Conservation (phyloP, 2,329 filamentous ascomycete species). For the Colletotrichum karsti region DNA sequence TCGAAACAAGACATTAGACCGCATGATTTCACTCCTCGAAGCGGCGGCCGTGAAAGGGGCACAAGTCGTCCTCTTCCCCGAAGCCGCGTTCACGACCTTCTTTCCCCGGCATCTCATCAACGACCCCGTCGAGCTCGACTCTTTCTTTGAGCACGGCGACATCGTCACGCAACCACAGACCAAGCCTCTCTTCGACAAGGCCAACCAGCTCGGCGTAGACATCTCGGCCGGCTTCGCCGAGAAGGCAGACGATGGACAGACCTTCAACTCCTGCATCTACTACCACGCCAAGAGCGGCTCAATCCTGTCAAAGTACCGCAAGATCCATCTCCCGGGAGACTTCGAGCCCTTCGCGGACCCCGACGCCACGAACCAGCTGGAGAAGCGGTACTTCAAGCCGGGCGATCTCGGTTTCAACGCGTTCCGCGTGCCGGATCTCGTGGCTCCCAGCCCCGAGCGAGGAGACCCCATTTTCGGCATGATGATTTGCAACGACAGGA, state of each 20-base stretch:
- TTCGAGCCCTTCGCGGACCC: slow-evolving; percentile 58
- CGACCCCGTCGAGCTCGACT: slow-evolving; percentile 51
- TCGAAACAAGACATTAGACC: slow-evolving; percentile 49
- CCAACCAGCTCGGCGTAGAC: slow-evolving; percentile 55
- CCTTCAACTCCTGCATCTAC: slow-evolving; percentile 59
- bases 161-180: slow-evolving; percentile 48
- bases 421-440: slow-evolving; percentile 57
- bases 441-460: slow-evolving; percentile 46
- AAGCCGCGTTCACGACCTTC: slow-evolving; percentile 65
- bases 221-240: slow-evolving; percentile 63
- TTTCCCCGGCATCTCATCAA: slow-evolving; percentile 61
- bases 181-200: slow-evolving; percentile 57
- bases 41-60: slow-evolving; percentile 52
- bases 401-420: slow-evolving; percentile 62
- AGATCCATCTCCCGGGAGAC: slow-evolving; percentile 63
- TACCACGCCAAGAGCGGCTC: slow-evolving; percentile 54
- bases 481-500: slow-evolving; percentile 64
- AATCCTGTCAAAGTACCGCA: slow-evolving; percentile 59
- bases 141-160: slow-evolving; percentile 59
- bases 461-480: slow-evolving; percentile 62
- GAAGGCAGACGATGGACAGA: slow-evolving; percentile 46
- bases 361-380: slow-evolving; percentile 59
- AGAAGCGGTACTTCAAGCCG: slow-evolving; percentile 63
- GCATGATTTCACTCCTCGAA: slow-evolving; percentile 58
- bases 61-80: slow-evolving; percentile 61